phyloP scores from a whole-genome alignment of 1,284 basidiomycete genomes.

The Heliocybe sulcata region DNA sequence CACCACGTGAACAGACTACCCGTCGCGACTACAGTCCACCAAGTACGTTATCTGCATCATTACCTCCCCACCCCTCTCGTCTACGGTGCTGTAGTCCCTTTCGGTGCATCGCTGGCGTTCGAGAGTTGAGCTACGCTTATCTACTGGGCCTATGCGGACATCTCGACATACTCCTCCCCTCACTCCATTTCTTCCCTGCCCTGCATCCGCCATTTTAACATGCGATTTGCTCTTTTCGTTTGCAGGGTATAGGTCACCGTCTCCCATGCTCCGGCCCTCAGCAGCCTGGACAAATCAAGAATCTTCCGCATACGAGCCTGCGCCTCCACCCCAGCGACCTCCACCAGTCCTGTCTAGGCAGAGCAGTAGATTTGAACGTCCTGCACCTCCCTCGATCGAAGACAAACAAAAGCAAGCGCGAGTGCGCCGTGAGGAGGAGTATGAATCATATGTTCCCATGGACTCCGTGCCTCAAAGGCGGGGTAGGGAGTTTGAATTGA shows the following conservation, averaged over 20 bases:
- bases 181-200: conserved; percentile 21
- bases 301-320: conserved; percentile 9
- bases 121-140: conserved; percentile 41
- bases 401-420: conserved; percentile 6
- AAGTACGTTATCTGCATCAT: conserved; percentile 77
- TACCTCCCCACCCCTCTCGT: conserved; percentile 35
- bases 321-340: conserved; percentile 6
- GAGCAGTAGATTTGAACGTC: conserved; percentile 11
- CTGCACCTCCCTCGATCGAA: conserved; percentile 10
- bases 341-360: conserved; percentile 9
- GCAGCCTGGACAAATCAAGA: conserved; percentile 8
- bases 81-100: conserved; percentile 33
- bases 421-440: conserved; percentile 6
- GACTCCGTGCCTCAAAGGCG: conserved; percentile 22
- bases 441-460: conserved; percentile 10
- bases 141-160: conserved; percentile 29
- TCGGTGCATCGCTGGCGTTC: conserved; percentile 45
- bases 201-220: conserved; percentile 20
- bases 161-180: conserved; percentile 49
- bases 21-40: conserved; percentile 40
- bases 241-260: conserved; percentile 48
- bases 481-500: conserved; percentile 15
- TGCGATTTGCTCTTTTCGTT: conserved; percentile 12
- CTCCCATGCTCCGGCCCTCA: conserved; percentile 11
- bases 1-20: conserved; percentile 17